Conservation (phyloP, 495 filamentous ascomycete genomes). For the Penicillium alfredii region DNA sequence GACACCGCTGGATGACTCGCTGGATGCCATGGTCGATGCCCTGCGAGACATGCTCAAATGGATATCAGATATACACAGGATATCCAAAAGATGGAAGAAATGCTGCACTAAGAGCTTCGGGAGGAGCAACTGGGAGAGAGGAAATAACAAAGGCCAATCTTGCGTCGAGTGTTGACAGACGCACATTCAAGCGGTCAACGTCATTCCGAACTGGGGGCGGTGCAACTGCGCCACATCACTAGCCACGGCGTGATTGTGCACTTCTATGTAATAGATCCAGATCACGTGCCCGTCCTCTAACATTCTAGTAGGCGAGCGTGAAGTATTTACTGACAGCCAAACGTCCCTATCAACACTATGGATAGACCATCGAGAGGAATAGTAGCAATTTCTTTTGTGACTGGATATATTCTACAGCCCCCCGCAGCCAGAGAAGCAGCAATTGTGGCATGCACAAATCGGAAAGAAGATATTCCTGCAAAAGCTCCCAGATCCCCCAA, state of each 20-base stretch:
- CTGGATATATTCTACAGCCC: conserved; percentile 37
- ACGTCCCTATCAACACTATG: too few relatives aligned
- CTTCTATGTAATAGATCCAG: too few relatives aligned
- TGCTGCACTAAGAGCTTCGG: conserved; percentile 1
- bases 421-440: conserved; percentile 27
- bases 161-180: conserved; percentile 34
- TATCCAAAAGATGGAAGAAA: conserved; percentile 1
- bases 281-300: too few relatives aligned
- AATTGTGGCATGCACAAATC: conserved; percentile 39
- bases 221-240: conserved; percentile 27
- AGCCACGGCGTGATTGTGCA: too few relatives aligned
- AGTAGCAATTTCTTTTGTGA: conserved; percentile 20
- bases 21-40: conserved; percentile 38
- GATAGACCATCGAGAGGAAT: too few relatives aligned
- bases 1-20: conserved; percentile 30
- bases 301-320: too few relatives aligned
- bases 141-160: conserved; percentile 23
- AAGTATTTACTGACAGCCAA: too few relatives aligned
- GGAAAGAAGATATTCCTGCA: conserved; percentile 40
- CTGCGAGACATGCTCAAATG: conserved; percentile 43
- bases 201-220: conserved; percentile 31
- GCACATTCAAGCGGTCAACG: conserved; percentile 35
- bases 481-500: conserved; percentile 46
- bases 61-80: conserved; percentile 6
- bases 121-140: conserved; percentile 13